phyloP scores from a whole-genome alignment of 345 rosid species.

The Sonneratia caseolaris region DNA sequence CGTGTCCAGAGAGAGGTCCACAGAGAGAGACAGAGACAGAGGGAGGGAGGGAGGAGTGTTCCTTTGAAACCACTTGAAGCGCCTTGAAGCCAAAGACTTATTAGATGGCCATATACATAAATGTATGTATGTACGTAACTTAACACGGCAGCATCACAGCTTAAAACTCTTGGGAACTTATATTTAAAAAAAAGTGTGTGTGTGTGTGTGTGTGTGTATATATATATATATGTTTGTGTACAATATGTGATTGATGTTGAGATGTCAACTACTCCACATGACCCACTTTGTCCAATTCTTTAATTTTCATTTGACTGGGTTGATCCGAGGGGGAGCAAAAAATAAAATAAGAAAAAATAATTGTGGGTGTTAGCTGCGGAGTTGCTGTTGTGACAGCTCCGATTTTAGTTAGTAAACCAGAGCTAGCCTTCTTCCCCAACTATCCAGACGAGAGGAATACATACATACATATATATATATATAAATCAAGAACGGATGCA shows the following conservation, averaged over 20 bases:
- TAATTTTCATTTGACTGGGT: not conserved
- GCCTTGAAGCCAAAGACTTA: not conserved
- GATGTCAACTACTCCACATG: not conserved
- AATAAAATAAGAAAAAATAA: not conserved
- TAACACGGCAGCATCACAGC: too few species aligned
- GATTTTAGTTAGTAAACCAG: not conserved
- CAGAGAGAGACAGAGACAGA: not conserved
- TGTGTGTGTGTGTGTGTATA: not conserved
- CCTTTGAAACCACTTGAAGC: not conserved
- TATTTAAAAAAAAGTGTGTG: too few species aligned
- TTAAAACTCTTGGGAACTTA: too few species aligned
- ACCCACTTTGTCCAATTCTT: not conserved
- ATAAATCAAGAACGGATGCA: not conserved
- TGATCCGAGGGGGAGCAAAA: not conserved
- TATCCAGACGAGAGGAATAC: too few species aligned
- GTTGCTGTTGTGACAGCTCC: not conserved
- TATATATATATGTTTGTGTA: too few species aligned
- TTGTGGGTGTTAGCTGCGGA: slow-evolving; percentile 1
- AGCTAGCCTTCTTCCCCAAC: not conserved
- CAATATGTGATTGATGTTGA: not conserved
- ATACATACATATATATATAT: too few species aligned
- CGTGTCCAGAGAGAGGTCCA: not conserved
- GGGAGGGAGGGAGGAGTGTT: not conserved
- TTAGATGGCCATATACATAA: not conserved
- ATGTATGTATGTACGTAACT: too few species aligned